Conservation (phyloP, 768 basidiomycete species). For the Candolleomyces efflorescens region DNA sequence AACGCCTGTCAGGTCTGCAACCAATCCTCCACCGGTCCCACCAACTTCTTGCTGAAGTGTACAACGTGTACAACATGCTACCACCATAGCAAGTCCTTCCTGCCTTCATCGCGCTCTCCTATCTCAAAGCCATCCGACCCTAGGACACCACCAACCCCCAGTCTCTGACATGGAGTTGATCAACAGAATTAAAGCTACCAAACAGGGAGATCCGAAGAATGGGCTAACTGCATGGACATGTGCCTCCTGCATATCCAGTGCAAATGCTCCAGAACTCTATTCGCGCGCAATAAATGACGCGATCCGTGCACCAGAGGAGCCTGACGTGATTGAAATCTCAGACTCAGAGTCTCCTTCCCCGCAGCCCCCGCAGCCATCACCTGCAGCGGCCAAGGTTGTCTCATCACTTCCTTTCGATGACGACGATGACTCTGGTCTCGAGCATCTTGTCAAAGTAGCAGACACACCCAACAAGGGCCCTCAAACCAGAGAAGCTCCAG, state of each 20-base stretch:
- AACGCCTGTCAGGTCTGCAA: conserved; percentile 23
- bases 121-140: neutral
- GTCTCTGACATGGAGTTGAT: conserved; percentile 29
- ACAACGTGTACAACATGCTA: conserved; percentile 22
- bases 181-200: conserved; percentile 21
- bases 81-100: conserved; percentile 31
- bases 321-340: conserved; percentile 8
- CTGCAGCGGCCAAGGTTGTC: neutral
- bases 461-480: neutral
- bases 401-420: neutral
- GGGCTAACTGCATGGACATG: conserved; percentile 21
- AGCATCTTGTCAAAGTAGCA: neutral
- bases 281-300: conserved; percentile 5
- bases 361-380: neutral
- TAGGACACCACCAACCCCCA: conserved; percentile 34
- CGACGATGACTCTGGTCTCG: neutral
- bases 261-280: conserved; percentile 5
- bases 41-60: conserved; percentile 32
- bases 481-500: neutral
- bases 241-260: neutral
- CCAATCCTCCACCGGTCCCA: conserved; percentile 15
- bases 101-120: neutral
- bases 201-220: conserved; percentile 11
- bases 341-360: neutral
- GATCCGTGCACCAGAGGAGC: neutral